Evolutionary conservation across 768 basidiomycete species (phyloP), one percentile per base, ranked within the genome.

Genomic region (Boletus vermiculosoides): DNA sequence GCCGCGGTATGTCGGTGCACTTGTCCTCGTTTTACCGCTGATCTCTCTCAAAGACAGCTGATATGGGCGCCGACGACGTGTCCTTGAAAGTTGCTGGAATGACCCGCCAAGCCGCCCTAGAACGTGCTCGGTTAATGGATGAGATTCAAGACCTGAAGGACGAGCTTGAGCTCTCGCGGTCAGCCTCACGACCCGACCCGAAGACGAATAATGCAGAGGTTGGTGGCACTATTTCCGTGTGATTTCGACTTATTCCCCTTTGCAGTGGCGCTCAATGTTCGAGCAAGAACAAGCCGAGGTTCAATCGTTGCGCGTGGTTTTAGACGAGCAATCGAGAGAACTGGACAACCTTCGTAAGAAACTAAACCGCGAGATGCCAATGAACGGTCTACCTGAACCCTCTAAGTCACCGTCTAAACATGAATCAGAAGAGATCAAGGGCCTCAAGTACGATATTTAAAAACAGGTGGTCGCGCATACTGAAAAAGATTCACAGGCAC

Each of bases 381-480:
- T 86, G 52, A 81, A 76, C 57, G 72, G 79, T 61, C 40, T 70
- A 49, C 63, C 62, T 31, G 72, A 66, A 40, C 45, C 47, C 31
- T 59, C 73, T 5, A 71, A 68, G 41, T 72, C 76, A 2, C 61
- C 73, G 10, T 77, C 78, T 15, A 86, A 84, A 64, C 73, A 83
- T 22, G 86, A 88, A 60, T 66, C 76, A 7, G 75, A 78, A 42
- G 92, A 94, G 72, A 84, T 93, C 55, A 84, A 80, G 13, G 93
- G 93, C 9, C 80, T 95, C 40, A 94, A 94, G 90, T 92, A 68
- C 25, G 57, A 45, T 54, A 20, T 30, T 25, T 48, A 10, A 46
- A 31, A 40, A 34, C 41, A 37, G 15, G n/a, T 22, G 28, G 13
- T 31, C 42, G 11, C 7, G 8, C 34, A 18, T 52, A 51, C 40